Conservation (phyloP, 306 rosid species). For the Pachyrhizus erosus region DNA sequence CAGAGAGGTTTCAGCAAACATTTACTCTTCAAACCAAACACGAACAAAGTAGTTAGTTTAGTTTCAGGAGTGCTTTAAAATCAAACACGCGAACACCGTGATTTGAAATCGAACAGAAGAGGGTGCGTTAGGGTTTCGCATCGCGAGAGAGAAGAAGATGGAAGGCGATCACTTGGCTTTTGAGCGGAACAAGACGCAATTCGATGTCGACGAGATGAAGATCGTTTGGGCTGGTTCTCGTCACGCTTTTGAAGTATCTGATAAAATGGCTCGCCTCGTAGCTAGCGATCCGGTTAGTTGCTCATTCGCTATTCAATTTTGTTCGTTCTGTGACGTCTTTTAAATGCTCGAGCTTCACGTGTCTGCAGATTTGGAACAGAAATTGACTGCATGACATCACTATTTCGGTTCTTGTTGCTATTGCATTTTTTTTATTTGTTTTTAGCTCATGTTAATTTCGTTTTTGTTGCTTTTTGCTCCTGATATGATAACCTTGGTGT, state of each 20-base stretch:
- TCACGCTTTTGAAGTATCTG: constrained; percentile 69
- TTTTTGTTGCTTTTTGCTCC: neutral
- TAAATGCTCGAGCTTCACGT: neutral
- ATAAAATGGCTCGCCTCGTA: constrained; percentile 82
- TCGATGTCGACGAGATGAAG: constrained; percentile 91
- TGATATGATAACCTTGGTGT: neutral
- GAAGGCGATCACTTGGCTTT: constrained; percentile 75
- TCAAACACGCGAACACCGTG: neutral
- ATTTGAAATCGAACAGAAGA: neutral
- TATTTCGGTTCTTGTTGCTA: constrained; percentile 1
- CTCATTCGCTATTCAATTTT: neutral
- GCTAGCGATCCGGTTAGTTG: constrained; percentile 83
- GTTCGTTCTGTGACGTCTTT: neutral
- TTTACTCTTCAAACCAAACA: neutral
- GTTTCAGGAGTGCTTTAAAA: no score
- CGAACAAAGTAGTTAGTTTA: no score
- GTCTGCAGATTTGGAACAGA: neutral
- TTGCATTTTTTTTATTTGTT: neutral
- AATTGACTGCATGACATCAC: neutral
- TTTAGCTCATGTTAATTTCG: no score
- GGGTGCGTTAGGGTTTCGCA: neutral
- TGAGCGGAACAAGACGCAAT: constrained; percentile 79
- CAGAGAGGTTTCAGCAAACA: neutral
- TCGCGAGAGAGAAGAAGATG: constrained; percentile 29
- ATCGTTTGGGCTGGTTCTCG: constrained; percentile 90